phyloP scores from a whole-genome alignment of 345 rosid genomes.

The Pistacia vera region DNA sequence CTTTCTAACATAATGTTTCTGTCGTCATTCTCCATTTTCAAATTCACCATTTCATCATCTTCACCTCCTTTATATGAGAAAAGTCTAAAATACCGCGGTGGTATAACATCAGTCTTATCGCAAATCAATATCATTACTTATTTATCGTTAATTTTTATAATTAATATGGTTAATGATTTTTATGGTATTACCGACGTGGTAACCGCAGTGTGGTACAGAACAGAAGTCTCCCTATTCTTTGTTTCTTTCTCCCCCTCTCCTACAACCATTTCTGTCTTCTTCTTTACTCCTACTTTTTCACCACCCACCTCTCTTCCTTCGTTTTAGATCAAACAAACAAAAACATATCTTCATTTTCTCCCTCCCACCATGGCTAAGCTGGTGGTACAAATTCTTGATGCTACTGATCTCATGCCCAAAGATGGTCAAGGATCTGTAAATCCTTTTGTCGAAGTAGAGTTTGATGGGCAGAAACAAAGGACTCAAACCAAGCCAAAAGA shows the following conservation, averaged over 20 bases:
- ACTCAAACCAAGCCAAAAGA: slow-evolving; percentile 68
- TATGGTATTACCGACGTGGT: too few species aligned
- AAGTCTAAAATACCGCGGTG: too few species aligned
- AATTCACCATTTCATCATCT: slow-evolving; percentile 16
- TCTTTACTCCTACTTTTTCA: slow-evolving; percentile 27
- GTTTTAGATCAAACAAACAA: not conserved
- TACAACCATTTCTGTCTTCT: slow-evolving; percentile 24
- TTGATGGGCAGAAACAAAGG: slow-evolving; percentile 57
- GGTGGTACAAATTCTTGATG: slow-evolving; percentile 72
- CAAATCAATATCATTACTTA: too few species aligned
- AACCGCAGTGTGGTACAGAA: too few species aligned
- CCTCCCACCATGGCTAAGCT: slow-evolving; percentile 57
- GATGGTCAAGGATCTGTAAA: slow-evolving; percentile 84
- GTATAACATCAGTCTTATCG: too few species aligned
- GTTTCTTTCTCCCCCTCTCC: not conserved
- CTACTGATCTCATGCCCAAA: slow-evolving; percentile 79
- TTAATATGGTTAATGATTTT: too few species aligned
- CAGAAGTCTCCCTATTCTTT: not conserved
- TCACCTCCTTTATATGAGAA: not conserved
- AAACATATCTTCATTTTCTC: not conserved
- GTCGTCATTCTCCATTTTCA: slow-evolving; percentile 27
- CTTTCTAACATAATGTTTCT: slow-evolving; percentile 23
- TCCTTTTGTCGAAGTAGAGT: slow-evolving; percentile 69
- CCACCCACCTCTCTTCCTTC: slow-evolving; percentile 18
- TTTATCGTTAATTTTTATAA: not conserved